Conservation (phyloP, 495 filamentous ascomycete species). For the Neurospora sublineolata region DNA sequence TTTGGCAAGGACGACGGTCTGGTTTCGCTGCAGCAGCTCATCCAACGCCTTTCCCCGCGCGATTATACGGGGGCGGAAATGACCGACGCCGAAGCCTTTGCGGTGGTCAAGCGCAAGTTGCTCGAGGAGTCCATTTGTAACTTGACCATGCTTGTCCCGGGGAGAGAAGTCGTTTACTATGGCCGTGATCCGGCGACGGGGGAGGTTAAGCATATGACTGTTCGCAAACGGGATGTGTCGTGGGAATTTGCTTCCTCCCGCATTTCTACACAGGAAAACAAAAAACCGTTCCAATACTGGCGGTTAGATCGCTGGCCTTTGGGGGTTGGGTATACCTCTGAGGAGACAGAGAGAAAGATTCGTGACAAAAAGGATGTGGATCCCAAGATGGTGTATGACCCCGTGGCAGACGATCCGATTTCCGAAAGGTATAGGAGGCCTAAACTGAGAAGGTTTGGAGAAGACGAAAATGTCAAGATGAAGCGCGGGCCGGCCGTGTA, state of each 20-base stretch:
- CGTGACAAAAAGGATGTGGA: slow-evolving; percentile 1
- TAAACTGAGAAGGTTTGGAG: slow-evolving; percentile 10
- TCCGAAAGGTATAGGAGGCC: slow-evolving; percentile 7
- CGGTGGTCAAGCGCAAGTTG: slow-evolving; percentile 8
- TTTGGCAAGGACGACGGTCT: not conserved
- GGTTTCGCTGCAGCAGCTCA: slow-evolving; percentile 1
- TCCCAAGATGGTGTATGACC: slow-evolving; percentile 7
- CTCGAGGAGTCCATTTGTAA: slow-evolving; percentile 17
- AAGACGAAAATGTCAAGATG: slow-evolving; percentile 9
- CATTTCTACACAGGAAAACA: not conserved
- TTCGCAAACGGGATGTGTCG: slow-evolving; percentile 17
- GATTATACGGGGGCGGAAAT: not conserved
- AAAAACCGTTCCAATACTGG: slow-evolving; percentile 9
- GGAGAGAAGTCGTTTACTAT: not conserved
- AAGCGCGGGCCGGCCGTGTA: slow-evolving; percentile 10
- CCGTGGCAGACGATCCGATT: slow-evolving; percentile 5
- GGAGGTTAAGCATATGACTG: slow-evolving; percentile 2
- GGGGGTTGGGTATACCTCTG: slow-evolving; percentile 1
- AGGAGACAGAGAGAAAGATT: not conserved
- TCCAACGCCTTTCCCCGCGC: not conserved
- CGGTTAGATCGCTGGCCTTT: slow-evolving; percentile 19
- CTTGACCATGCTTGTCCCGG: slow-evolving; percentile 15
- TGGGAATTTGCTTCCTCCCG: not conserved
- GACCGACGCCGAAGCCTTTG: not conserved
- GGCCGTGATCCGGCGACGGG: not conserved